phyloP scores from a whole-genome alignment of 805 yeast genomes.

The Schizosaccharomyces cryophilus region DNA sequence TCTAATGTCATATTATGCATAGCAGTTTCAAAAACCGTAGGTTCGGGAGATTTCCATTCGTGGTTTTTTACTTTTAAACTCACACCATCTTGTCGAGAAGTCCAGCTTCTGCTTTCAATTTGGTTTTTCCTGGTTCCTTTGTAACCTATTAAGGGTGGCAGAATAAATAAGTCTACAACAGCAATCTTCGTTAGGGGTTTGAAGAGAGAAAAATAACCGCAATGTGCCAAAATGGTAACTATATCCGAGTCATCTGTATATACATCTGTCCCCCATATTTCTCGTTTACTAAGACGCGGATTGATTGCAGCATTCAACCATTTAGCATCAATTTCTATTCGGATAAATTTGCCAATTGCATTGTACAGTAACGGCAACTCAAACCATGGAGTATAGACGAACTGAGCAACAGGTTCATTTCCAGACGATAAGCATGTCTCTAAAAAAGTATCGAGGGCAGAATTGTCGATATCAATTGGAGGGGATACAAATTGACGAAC shows the following conservation, averaged over 20 bases:
- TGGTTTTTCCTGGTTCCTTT: constrained; percentile 43
- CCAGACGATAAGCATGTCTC: background rate
- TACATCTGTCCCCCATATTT: constrained; percentile 72
- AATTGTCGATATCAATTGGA: background rate
- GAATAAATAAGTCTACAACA: constrained; percentile 30
- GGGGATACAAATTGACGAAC: background rate
- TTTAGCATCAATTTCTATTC: background rate
- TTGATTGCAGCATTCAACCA: background rate
- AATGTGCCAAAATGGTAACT: constrained; percentile 46
- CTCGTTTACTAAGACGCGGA: constrained; percentile 8
- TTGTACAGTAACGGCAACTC: background rate
- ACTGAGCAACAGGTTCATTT: background rate
- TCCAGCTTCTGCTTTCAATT: constrained; percentile 56
- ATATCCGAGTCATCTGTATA: constrained; percentile 88
- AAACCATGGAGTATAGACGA: background rate
- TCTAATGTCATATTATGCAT: background rate
- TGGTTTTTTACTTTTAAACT: constrained; percentile 20
- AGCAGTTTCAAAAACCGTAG: background rate
- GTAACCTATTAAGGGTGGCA: constrained; percentile 48
- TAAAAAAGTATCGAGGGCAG: background rate
- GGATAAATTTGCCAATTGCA: background rate
- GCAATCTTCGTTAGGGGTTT: constrained; percentile 10
- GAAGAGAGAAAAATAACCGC: constrained; percentile 30
- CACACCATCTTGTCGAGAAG: constrained; percentile 48
- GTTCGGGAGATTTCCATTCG: background rate